Base-by-base conservation (phyloP, 2,329 filamentous ascomycete genomes). In the Hypoxylon sp. region DNA sequence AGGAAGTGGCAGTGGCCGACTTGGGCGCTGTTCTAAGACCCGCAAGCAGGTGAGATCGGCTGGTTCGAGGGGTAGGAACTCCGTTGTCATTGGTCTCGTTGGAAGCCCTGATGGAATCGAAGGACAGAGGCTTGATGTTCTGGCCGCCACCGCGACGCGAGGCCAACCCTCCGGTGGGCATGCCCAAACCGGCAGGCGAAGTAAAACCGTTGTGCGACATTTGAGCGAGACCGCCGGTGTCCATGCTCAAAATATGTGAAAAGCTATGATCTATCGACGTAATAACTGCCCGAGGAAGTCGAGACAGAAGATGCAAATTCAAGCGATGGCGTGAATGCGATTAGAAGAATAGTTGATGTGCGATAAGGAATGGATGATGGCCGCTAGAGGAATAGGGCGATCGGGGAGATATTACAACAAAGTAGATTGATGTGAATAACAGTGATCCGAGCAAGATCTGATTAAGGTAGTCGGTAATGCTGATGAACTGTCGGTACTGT, bases 211-310 rank as follows among this genome's bases (percentile, higher is more conserved):
- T 90, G 80, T 91, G 93, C 78, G 91, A 90, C 93, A 97, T 97
- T 83, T 95, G 91, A 94, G 91, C 88, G 80, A 96, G 90, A 94
- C 91, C 91, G 83, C 93, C 93, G 84, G 93, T 87, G 93, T 96
- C 89, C 88, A 95, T 64, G 73, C 76, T 80, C 77, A 75, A 68
- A 64, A 45, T 57, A 36, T 42, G 37, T 45, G 56, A 48, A 55
- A 47, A 43, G 19, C n/a, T 52, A 23, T 47, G 20, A 57, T 53
- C 40, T 54, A 58, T 59, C 53, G 52, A 59, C 50, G 48, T 40
- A 51, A 42, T 46, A 43, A 56, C 42, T 63, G 43, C 57, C 61
- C 45, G 17, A 26, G 30, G 32, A 47, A 48, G 43, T 61, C 51
- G 44, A 55, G 48, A 51, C 53, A 55, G 58, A 51, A 43, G 20